Percentiles rank a stretch among this genome's conserved stretches.
phyloP scores from a whole-genome alignment of 2,329 filamentous ascomycete species.

The Emmonsiellopsis sp. region DNA sequence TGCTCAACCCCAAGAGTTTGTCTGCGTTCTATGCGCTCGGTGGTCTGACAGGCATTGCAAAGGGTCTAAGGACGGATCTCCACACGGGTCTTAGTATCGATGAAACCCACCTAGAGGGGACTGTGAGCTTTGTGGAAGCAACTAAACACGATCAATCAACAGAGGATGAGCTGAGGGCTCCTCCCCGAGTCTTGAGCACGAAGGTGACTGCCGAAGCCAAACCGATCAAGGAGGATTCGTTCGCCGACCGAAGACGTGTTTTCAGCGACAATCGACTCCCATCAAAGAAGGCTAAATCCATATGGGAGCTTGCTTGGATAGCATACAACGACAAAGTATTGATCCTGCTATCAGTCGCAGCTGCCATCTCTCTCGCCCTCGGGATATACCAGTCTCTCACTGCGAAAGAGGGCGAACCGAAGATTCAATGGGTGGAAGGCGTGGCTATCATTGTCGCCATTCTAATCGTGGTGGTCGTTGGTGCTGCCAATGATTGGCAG shows the following conservation, averaged over 20 bases:
- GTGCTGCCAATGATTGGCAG: constrained; percentile 58
- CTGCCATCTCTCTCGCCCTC: constrained; percentile 63
- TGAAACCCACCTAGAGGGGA: constrained; percentile 55
- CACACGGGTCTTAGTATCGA: constrained; percentile 60
- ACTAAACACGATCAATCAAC: constrained; percentile 16
- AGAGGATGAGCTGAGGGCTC: constrained; percentile 9
- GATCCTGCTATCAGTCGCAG: constrained; percentile 61
- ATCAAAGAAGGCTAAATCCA: constrained; percentile 59
- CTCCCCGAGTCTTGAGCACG: constrained; percentile 12
- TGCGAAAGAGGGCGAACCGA: constrained; percentile 39
- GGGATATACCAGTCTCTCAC: constrained; percentile 65
- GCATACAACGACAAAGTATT: constrained; percentile 76
- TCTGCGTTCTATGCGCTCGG: constrained; percentile 67
- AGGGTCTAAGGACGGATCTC: constrained; percentile 59
- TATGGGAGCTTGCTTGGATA: constrained; percentile 65
- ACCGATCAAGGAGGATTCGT: constrained; percentile 32
- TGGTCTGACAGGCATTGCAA: constrained; percentile 63
- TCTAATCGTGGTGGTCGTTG: constrained; percentile 54
- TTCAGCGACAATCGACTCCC: constrained; percentile 62
- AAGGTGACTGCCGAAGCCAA: constrained; percentile 11
- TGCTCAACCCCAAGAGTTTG: constrained; percentile 71
- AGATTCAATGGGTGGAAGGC: constrained; percentile 58
- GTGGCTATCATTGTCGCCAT: constrained; percentile 59
- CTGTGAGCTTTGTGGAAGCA: constrained; percentile 60
- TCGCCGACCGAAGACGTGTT: constrained; percentile 58